A percentile compares a stretch with the other conserved stretches of the same genome.
phyloP scores from a whole-genome alignment of 495 filamentous ascomycete genomes.

The Hypoxylon trugodes region DNA sequence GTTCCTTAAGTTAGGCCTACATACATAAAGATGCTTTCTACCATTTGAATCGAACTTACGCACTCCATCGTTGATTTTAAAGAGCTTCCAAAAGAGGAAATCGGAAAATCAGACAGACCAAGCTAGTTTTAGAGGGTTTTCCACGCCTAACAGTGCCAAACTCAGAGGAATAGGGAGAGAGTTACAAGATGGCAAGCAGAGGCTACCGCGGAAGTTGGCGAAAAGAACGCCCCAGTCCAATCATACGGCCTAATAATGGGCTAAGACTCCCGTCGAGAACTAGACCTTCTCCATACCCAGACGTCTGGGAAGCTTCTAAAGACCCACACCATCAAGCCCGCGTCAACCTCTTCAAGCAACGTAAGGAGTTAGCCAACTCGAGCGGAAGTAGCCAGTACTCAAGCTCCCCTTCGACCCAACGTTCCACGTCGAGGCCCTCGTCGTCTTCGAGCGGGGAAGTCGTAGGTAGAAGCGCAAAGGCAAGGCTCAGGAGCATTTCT shows the following conservation, averaged over 20 bases:
- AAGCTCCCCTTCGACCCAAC: background rate
- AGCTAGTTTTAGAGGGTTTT: conserved; percentile 4
- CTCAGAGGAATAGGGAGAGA: background rate
- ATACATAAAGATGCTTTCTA: too few relatives aligned
- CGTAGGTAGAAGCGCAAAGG: background rate
- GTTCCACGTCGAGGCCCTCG: background rate
- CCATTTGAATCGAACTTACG: too few relatives aligned
- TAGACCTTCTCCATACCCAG: conserved; percentile 1
- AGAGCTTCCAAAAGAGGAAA: too few relatives aligned
- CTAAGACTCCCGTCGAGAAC: background rate
- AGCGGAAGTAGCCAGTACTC: background rate
- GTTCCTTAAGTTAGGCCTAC: too few relatives aligned
- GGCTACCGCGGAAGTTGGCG: background rate
- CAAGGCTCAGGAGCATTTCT: background rate
- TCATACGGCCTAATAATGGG: background rate
- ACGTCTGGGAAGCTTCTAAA: conserved; percentile 5
- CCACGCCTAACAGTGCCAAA: too few relatives aligned
- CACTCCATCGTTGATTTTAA: too few relatives aligned
- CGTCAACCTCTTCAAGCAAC: conserved; percentile 6
- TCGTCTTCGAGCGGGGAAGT: too few relatives aligned
- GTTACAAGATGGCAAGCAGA: conserved; percentile 15
- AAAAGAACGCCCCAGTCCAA: background rate
- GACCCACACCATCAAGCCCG: conserved; percentile 2
- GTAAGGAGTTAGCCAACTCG: background rate
- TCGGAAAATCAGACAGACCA: too few relatives aligned